These are phyloP conservation scores for Multifurca ochricompacta DNA, from an alignment of 768 basidiomycete species.

Conservation along the genomic window DNA sequence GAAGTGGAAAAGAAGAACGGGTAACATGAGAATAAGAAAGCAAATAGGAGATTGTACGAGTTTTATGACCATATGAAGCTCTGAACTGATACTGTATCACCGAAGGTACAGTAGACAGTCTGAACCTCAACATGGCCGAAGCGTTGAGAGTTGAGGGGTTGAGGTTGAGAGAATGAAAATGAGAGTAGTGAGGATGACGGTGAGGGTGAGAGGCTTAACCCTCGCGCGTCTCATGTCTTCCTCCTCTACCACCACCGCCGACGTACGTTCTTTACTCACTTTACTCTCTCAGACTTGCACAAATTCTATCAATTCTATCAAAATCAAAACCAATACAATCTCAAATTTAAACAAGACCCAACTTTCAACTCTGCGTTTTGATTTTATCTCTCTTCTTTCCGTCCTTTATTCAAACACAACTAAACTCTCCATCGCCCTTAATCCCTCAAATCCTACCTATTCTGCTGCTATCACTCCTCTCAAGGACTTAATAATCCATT, in stretches of 20 bases:
- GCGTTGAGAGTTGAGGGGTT: too few relatives aligned
- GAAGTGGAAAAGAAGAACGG: slow-evolving; percentile 3
- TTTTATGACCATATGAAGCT: slow-evolving; percentile 20
- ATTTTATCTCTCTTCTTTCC: slow-evolving; percentile 49
- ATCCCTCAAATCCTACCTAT: slow-evolving; percentile 40
- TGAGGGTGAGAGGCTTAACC: background rate
- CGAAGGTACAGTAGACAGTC: slow-evolving; percentile 5
- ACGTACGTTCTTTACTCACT: background rate
- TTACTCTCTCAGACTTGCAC: slow-evolving; percentile 23
- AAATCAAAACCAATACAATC: too few relatives aligned
- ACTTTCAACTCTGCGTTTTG: slow-evolving; percentile 40
- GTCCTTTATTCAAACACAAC: slow-evolving; percentile 51
- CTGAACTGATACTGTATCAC: background rate
- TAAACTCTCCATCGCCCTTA: slow-evolving; percentile 55
- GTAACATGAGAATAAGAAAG: slow-evolving; percentile 2
- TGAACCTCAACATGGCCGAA: slow-evolving; percentile 11
- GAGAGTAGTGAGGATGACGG: too few relatives aligned
- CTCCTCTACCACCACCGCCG: slow-evolving; percentile 22
- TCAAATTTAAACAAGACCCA: slow-evolving; percentile 23
- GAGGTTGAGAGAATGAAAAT: too few relatives aligned
- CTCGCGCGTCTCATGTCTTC: slow-evolving; percentile 26
- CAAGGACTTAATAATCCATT: slow-evolving; percentile 12
- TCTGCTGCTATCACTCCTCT: slow-evolving; percentile 24
- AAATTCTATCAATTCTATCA: slow-evolving; percentile 28
- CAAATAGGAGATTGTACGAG: slow-evolving; percentile 23